These are phyloP conservation scores for Diaporthe australafricana DNA, from an alignment of 2,329 filamentous ascomycete species.

Conservation along the genomic window DNA sequence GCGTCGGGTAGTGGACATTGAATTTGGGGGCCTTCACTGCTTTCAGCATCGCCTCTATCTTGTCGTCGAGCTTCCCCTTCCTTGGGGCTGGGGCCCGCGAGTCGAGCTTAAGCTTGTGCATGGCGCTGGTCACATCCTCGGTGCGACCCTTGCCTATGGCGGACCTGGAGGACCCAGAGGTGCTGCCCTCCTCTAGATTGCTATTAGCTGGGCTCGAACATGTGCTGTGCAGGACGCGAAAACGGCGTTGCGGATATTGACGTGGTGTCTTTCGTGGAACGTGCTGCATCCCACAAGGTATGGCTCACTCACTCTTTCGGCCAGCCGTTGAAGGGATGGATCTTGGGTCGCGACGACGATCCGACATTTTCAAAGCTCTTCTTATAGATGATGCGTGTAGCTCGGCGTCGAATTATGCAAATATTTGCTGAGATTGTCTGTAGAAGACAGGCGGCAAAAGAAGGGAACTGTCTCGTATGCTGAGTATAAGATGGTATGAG, in stretches of 20 bases:
- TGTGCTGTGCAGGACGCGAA: background rate
- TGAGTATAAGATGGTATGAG: background rate
- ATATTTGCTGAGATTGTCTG: background rate
- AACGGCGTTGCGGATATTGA: too few species aligned
- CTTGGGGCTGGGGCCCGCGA: background rate
- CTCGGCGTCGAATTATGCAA: background rate
- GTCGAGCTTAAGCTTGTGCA: background rate
- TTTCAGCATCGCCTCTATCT: too few species aligned
- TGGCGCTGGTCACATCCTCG: background rate
- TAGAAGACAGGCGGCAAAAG: background rate
- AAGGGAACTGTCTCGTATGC: background rate
- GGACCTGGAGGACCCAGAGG: background rate
- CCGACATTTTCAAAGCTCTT: background rate
- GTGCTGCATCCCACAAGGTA: background rate
- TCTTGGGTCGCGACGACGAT: background rate
- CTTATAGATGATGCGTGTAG: too few species aligned
- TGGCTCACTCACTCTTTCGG: background rate
- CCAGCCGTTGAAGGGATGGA: background rate
- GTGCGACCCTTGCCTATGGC: background rate
- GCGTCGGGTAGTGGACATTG: background rate
- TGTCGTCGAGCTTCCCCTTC: background rate
- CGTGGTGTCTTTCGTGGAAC: background rate
- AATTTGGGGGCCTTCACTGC: background rate
- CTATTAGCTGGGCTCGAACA: background rate
- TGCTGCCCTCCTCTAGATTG: background rate